Conservation (phyloP, 345 rosid genomes). For the Corymbia maculata region DNA sequence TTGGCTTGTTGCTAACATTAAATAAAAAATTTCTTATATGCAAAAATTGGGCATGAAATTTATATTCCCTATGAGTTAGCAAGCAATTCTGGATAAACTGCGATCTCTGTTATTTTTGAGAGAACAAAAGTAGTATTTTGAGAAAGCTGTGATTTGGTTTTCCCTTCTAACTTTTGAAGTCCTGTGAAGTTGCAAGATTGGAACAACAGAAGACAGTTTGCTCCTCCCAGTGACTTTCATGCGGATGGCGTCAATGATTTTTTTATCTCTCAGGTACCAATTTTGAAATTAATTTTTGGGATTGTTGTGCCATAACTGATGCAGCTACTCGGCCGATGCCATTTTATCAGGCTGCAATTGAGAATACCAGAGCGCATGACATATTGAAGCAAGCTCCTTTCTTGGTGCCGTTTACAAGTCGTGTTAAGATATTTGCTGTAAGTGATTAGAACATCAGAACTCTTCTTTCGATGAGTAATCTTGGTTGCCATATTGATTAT, state of each 20-base stretch:
- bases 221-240: conserved; percentile 81
- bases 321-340: background rate
- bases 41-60: background rate
- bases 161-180: background rate
- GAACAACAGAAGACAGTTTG: conserved; percentile 81
- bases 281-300: conserved; percentile 2
- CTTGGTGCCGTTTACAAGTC: conserved; percentile 90
- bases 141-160: background rate
- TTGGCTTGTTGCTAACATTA: background rate
- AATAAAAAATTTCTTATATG: background rate
- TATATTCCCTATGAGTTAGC: background rate
- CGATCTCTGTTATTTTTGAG: background rate
- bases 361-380: conserved; percentile 84
- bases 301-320: background rate
- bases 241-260: conserved; percentile 81
- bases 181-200: conserved; percentile 84
- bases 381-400: conserved; percentile 96
- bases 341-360: conserved; percentile 58
- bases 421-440: conserved; percentile 92
- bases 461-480: background rate
- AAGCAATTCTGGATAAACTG: background rate
- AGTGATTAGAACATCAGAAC: conserved; percentile 17
- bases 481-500: background rate
- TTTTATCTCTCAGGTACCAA: conserved; percentile 85
- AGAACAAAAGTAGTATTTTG: background rate